Evolutionary conservation across 2,329 filamentous ascomycete species (phyloP), one percentile per base, ranked within the genome.

Genomic region (Lachnellula suecica): DNA sequence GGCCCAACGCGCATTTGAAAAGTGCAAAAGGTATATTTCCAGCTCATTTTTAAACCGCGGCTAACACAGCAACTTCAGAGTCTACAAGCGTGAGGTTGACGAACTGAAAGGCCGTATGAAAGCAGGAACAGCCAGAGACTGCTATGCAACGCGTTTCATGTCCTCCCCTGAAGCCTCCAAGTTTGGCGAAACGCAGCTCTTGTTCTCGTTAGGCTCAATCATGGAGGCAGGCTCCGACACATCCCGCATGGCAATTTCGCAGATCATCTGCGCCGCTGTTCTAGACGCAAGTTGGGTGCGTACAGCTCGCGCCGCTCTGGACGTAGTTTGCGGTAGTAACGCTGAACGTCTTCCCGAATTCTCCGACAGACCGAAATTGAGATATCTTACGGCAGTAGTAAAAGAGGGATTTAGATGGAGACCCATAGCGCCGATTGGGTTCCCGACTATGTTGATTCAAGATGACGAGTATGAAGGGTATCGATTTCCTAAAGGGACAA

Each of bases 401-500:
- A 69, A 76, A 47, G 77, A 79, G 57, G 70, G 70, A 5, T 64
- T 72, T 42, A 70, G 76, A 11, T 75, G 71, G 70, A 67, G 67
- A 25, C 74, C 76, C 3, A 66, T 77, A 4, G 70, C 69, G 10
- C 73, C 74, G 0, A 63, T 77, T 1, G 77, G 74, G 3, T 74
- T 83, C 24, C 79, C 80, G 2, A 81, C 84, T 62, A 72, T 69
- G 38, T 71, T 77, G 15, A 70, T 75, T 2, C 65, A 75, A 48
- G 79, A 83, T 42, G 81, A 83, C 47, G 68, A 74, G 10, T 84
- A 83, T 60, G 70, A 77, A 23, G 79, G 75, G 43, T 77, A 78
- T 62, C 72, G 52, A 11, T 73, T 81, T 31, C 76, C 77, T 5
- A 50, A 70, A 44, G 70, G 68, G 3, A 63, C 70, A 48, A 74